Percentiles rank a stretch among this genome's conserved stretches.
Conservation (phyloP, 2,329 filamentous ascomycete species). For the Fusarium transvaalense region DNA sequence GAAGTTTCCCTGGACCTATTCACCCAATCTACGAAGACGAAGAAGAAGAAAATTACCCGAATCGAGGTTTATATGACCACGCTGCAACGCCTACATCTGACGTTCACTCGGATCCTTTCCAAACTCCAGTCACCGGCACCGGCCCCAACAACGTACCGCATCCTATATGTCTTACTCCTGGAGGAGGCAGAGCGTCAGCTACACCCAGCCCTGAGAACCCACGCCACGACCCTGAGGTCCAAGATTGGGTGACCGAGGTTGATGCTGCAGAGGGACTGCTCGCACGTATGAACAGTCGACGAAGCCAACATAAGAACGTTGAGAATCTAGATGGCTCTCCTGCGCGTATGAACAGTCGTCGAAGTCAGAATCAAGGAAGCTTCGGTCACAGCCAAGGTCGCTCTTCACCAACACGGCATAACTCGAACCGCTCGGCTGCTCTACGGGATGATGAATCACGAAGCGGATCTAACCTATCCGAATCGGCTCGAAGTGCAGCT, state of each 20-base stretch:
- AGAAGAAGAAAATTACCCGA: conserved; percentile 60
- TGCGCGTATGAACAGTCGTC: conserved; percentile 56
- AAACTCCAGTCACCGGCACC: conserved; percentile 56
- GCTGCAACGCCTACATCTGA: conserved; percentile 54
- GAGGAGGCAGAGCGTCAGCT: conserved; percentile 47
- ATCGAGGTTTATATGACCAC: conserved; percentile 44
- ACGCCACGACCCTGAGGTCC: conserved; percentile 64
- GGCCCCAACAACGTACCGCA: conserved; percentile 33
- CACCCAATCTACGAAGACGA: conserved; percentile 71
- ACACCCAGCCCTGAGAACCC: conserved; percentile 59
- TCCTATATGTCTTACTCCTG: conserved; percentile 47
- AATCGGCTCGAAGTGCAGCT: conserved; percentile 62
- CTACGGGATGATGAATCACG: conserved; percentile 62
- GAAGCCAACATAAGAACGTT: conserved; percentile 47
- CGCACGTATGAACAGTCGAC: conserved; percentile 56
- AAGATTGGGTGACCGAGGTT: conserved; percentile 69
- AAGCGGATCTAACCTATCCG: conserved; percentile 69
- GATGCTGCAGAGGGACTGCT: conserved; percentile 67
- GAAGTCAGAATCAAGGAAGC: conserved; percentile 36
- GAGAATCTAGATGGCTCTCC: conserved; percentile 67
- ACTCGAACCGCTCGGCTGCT: conserved; percentile 54
- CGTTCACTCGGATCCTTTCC: conserved; percentile 63
- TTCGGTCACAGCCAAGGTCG: conserved; percentile 47
- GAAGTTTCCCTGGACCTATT: conserved; percentile 59
- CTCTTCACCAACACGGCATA: conserved; percentile 56